Evolutionary conservation across 2,329 filamentous ascomycete genomes (phyloP).

Genomic region (Biscogniauxia mediterranea): DNA sequence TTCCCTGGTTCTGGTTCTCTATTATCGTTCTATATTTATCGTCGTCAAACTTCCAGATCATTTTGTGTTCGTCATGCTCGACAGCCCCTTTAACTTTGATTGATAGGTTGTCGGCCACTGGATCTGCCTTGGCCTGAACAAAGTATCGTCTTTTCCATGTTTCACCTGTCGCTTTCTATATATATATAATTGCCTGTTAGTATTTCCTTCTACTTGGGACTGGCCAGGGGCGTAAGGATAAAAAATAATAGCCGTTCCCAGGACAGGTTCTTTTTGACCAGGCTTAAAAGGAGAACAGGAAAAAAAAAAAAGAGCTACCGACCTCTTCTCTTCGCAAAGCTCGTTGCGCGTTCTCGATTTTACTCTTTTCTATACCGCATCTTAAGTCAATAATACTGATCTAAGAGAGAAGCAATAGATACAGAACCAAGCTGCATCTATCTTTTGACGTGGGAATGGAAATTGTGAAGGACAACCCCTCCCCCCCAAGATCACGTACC

Average conservation of each 20-base stretch:
- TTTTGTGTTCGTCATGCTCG: not conserved
- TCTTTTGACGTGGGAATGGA: not conserved
- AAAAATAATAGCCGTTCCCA: not conserved
- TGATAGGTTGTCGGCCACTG: slow-evolving; percentile 6
- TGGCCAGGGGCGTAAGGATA: too few species aligned
- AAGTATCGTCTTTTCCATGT: slow-evolving; percentile 27
- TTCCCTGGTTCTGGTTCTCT: slow-evolving; percentile 12
- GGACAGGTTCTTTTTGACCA: not conserved
- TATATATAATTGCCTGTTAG: not conserved
- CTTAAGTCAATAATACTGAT: not conserved
- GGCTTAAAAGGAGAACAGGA: not conserved
- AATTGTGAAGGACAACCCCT: not conserved
- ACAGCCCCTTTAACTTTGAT: not conserved
- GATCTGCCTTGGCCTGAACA: slow-evolving; percentile 15
- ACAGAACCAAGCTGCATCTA: not conserved
- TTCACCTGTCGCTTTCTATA: slow-evolving; percentile 16
- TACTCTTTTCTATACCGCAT: slow-evolving; percentile 66
- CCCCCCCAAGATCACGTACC: not conserved
- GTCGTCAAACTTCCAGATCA: slow-evolving; percentile 27
- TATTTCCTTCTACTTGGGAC: not conserved
- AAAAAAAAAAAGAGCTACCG: not conserved
- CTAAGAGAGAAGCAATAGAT: not conserved
- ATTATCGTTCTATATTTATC: slow-evolving; percentile 21
- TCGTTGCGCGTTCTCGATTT: slow-evolving; percentile 86
- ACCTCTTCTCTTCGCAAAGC: slow-evolving; percentile 23